Base-by-base conservation (phyloP, 2,329 filamentous ascomycete species). In the Alternaria dauci region DNA sequence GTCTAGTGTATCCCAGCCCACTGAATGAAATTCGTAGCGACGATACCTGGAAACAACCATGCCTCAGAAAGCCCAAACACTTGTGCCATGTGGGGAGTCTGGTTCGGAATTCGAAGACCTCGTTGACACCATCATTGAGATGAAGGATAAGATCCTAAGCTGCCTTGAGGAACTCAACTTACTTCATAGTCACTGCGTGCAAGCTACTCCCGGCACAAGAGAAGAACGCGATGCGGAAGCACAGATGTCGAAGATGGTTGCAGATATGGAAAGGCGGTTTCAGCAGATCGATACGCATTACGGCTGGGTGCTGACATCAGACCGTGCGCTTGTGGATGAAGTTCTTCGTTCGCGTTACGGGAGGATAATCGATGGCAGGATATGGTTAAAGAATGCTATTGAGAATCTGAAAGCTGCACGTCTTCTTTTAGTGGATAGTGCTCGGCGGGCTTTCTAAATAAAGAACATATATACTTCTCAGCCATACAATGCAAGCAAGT, bases 281-380 rank as follows among this genome's bases (percentile, higher is more conserved):
- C 30, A 48, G 1, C 38, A 62, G 12, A 41, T 62, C 1, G 44
- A 59, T 43, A 39, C 26, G 16, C 53, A 65, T 32, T 65, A 62
- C 7, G 59, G 62, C 1, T 62, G 62, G 62, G 53, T 55, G 4
- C n/a, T 58, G 11, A 59, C 59, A 7, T 48, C 52, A 6, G 62
- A 65, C 16, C 53, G 20, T 39, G 30, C 25, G 32, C 43, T 42
- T 1, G 41, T 55, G 20, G 38, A 46, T 7, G 36, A 36, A 18
- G 59, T 54, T 18, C 38, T 58, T 16, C 3, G 32, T 6, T n/a
- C 5, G 12, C n/a, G 23, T 12, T 43, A 43, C 34, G 28, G 32
- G 38, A 32, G 7, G 5, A 26, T 25, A 5, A 3, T 25, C 9
- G 28, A 43, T 16, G 34, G 41, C 12, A 32, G 44, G 5, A 42